These are phyloP conservation scores for Eimeria acervulina DNA, from an alignment of 169 alveolate species.

Conservation along the genomic window DNA sequence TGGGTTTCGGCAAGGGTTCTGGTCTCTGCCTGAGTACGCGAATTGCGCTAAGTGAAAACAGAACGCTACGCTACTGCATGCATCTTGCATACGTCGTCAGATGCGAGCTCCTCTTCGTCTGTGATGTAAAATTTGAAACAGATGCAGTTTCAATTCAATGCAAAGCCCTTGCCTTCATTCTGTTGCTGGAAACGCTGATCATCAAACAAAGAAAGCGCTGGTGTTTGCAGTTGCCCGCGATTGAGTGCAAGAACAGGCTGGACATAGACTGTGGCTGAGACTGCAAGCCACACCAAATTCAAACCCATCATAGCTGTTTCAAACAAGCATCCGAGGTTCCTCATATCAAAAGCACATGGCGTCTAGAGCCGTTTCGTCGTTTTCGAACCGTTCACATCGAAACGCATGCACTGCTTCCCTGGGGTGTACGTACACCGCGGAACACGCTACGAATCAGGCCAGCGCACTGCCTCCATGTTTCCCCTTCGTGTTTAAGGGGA, in stretches of 20 bases:
- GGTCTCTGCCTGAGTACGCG: conserved; percentile 1
- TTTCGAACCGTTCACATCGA: neutral
- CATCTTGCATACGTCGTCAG: conserved; percentile 28
- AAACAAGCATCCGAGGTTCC: neutral
- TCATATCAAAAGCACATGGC: neutral
- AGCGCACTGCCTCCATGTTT: no score
- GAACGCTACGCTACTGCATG: neutral
- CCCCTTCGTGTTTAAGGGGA: no score
- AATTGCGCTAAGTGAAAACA: neutral
- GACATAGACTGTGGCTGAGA: neutral
- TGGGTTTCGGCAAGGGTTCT: conserved; percentile 9
- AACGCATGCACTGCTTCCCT: neutral
- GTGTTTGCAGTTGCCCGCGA: neutral
- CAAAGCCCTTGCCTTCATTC: conserved; percentile 39
- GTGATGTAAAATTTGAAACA: neutral
- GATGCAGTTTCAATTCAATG: neutral
- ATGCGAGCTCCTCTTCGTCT: conserved; percentile 23
- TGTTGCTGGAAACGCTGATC: conserved; percentile 54
- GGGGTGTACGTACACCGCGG: neutral
- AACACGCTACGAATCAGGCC: no score
- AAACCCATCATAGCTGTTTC: neutral
- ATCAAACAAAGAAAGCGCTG: neutral
- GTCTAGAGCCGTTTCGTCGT: neutral
- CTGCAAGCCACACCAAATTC: conserved; percentile 25
- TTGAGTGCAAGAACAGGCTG: conserved; percentile 1